Percentiles rank a stretch among this genome's conserved stretches.
These are phyloP conservation scores for Cladophialophora bantiana DNA, from an alignment of 2,329 filamentous ascomycete genomes.

Conservation along the genomic window DNA sequence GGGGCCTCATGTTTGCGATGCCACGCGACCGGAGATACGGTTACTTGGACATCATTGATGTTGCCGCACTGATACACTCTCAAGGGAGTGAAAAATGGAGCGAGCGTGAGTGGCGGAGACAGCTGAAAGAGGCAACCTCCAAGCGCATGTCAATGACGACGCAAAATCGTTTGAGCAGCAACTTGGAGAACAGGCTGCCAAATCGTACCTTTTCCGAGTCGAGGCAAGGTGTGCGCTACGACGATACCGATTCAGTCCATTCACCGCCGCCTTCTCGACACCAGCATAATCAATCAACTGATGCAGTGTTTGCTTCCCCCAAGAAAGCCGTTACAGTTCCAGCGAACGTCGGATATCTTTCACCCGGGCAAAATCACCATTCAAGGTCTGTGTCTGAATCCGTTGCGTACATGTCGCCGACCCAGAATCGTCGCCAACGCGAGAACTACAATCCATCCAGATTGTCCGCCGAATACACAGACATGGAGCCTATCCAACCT, in stretches of 20 bases:
- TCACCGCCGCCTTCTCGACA: constrained; percentile 61
- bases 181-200: constrained; percentile 46
- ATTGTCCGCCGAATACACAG: constrained; percentile 33
- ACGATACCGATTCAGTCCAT: constrained; percentile 56
- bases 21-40: constrained; percentile 86
- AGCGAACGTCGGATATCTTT: constrained; percentile 31
- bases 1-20: constrained; percentile 98
- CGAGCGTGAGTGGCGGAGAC: constrained; percentile 87
- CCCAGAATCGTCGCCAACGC: constrained; percentile 30
- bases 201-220: constrained; percentile 33
- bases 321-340: constrained; percentile 34
- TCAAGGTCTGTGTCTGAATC: constrained; percentile 41
- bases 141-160: constrained; percentile 73
- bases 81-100: constrained; percentile 79
- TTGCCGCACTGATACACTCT: constrained; percentile 78
- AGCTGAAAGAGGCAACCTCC: constrained; percentile 86
- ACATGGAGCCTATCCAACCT: constrained; percentile 34
- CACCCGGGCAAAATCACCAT: constrained; percentile 37
- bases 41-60: constrained; percentile 87
- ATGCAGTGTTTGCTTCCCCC: constrained; percentile 61
- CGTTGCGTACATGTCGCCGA: constrained; percentile 34
- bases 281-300: constrained; percentile 49
- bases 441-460: constrained; percentile 33
- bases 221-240: constrained; percentile 51
- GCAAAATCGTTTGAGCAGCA: constrained; percentile 44